Base-by-base conservation (phyloP, 306 rosid genomes). In the Mucuna pruriens region DNA sequence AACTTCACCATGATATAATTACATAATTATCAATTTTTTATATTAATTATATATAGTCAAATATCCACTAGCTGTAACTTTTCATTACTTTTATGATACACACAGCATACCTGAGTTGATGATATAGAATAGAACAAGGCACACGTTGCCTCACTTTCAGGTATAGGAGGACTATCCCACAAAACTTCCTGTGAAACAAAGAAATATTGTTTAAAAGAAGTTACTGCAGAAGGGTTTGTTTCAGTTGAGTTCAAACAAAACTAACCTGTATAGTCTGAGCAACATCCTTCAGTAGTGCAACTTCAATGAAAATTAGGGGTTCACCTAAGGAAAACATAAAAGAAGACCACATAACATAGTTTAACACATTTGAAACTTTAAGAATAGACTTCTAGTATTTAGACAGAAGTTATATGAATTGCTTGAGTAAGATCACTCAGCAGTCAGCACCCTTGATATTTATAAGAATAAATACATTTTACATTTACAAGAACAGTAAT, bases 51-150 rank as follows among this genome's bases (percentile, higher is more conserved):
- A 49, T 42, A 33, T 48, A 74, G 66, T 40, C 63, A 74, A 48
- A 52, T 72, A 65, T 80, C 75, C 46, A 58, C 71, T 9, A 49
- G 36, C 78, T 57, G 58, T 42, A 64, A 74, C 54, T 54, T 80
- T 82, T 29, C 38, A 52, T 73, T 60, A 48, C 29, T 40, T 68
- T 23, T 17, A 48, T 7, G 51, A 57, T 26, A 42, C 10, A 42
- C 10, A 63, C 17, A 46, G 55, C 86, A 81, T 75, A 92, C 98
- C 98, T 95, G 97, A 79, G 98, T 92, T 81, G 98, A 90, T 55
- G 98, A 95, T 86, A 95, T 95, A 61, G 98, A 95, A 86, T 95
- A 95, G 78, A 95, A 95, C 87, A 95, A 76, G 66, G 98, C 98
- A 83, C 98, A 87, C 9, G 90, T 89, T 77, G 98, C 97, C 89